Base-by-base conservation (phyloP, 345 rosid genomes). In the Alliaria petiolata region DNA sequence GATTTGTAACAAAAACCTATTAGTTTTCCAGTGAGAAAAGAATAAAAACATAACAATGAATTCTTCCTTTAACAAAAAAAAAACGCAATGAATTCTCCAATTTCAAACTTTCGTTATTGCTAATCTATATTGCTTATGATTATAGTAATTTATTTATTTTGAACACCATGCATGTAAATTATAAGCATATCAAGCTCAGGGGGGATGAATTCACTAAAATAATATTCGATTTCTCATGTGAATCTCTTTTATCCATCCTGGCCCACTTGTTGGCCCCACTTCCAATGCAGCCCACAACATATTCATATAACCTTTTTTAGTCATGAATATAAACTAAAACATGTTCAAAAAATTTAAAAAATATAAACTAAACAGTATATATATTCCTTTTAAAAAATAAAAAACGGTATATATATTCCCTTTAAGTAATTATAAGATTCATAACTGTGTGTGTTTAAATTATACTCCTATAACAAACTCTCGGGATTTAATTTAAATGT, bases 251-350 rank as follows among this genome's bases (percentile, higher is more conserved):
- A 56, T 55, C 53, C 34, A 46, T 44, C n/a, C 7, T 28, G 47
- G 25, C 56, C 65, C 50, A 44, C 71, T 56, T 53, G 35, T 31
- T 17, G 61, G 9, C 43, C 72, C 72, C 72, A 65, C 59, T 57
- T 64, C 4, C 78, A 66, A 74, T 65, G 66, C 52, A 72, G 40
- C 77, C 65, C 35, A 56, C 59, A 73, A 65, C 71, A 73, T 65
- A 58, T 58, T 74, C 71, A 54, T 43, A 33, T 61, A 15, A 17
- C 43, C 2, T 61, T 57, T 49, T 31, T 10, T 51, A 2, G 26
- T 31, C 38, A 12, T 38, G 10, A 52, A 20, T 34, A 15, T n/a
- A 36, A 14, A n/a, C n/a, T n/a, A n/a, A n/a, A n/a, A n/a, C n/a
- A n/a, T n/a, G n/a, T n/a, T n/a, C n/a, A n/a, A n/a, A n/a, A n/a